Conservation (phyloP, 2,329 filamentous ascomycete species). For the Diaporthe nobilis region DNA sequence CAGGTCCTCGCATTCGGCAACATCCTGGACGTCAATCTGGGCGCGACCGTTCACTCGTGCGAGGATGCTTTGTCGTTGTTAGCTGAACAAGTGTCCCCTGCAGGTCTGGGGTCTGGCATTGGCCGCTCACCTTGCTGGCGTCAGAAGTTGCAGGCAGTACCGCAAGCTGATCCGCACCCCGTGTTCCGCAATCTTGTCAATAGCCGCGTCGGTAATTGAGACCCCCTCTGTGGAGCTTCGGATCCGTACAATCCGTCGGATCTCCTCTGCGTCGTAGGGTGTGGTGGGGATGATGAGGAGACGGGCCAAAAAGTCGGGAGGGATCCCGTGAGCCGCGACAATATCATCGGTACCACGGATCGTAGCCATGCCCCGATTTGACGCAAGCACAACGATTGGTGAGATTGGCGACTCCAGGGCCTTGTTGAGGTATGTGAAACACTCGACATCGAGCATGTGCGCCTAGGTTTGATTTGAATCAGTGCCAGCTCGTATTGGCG, state of each 20-base stretch:
- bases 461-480: constrained; percentile 70
- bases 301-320: constrained; percentile 91
- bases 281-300: constrained; percentile 97
- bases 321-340: constrained; percentile 91
- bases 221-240: constrained; percentile 87
- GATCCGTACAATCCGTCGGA: constrained; percentile 90
- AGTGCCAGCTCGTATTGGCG: constrained; percentile 35
- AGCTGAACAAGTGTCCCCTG: constrained; percentile 50
- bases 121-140: constrained; percentile 78
- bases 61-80: constrained; percentile 75
- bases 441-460: constrained; percentile 99
- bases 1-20: constrained; percentile 85
- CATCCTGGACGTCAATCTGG: constrained; percentile 83
- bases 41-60: constrained; percentile 85
- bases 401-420: constrained; percentile 96
- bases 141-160: constrained; percentile 93
- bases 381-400: constrained; percentile 96
- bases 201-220: constrained; percentile 82
- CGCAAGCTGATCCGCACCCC: constrained; percentile 91
- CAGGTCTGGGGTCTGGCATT: constrained; percentile 33
- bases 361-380: constrained; percentile 93
- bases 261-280: constrained; percentile 88
- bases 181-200: constrained; percentile 88
- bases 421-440: constrained; percentile 98
- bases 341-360: constrained; percentile 90